Base-by-base conservation (phyloP, 1,139 yeast genomes). In the Suhomyces panamericanus region DNA sequence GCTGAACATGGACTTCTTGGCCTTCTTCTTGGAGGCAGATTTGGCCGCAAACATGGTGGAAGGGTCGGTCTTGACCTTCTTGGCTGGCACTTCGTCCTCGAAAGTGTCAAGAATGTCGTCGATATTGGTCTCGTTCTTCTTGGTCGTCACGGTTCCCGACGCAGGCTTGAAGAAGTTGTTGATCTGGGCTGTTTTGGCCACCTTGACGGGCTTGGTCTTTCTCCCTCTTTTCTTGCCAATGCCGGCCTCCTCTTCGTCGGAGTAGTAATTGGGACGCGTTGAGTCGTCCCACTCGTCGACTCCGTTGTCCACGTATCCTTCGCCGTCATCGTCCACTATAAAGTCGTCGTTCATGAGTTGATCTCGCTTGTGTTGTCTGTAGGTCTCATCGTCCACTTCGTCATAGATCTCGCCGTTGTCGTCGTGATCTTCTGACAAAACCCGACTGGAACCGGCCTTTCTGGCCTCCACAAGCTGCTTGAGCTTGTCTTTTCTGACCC, bases 321-420 rank as follows among this genome's bases (percentile, higher is more conserved):
- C 85, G 12, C 96, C 96, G 52, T 85, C 83, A 62, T 93, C 98
- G 59, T 90, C 97, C 2, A 89, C 96, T 40, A 93, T 93, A 61
- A 93, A 93, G 60, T 91, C 96, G 59, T 91, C 97, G 51, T 87
- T 84, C 68, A 89, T 75, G 45, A 93, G 73, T 49, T 90, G 89
- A 48, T 86, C 80, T 54, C 96, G 78, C 59, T 87, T 88, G 60
- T 83, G 87, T 52, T 79, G 78, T 53, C 93, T 73, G 65, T 80
- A 91, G 28, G 86, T 82, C 35, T 78, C 83, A 56, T 90, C 96
- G 59, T 87, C 96, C 9, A 90, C 85, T 57, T 87, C 91, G 57
- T 91, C 97, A 62, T 90, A 91, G 47, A 93, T 81, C 28, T 57
- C 67, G 38, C 75, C 78, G 17, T 70, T 75, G 15, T 59, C 63